Base-by-base conservation (phyloP, 768 basidiomycete genomes). In the Asterophora parasitica region DNA sequence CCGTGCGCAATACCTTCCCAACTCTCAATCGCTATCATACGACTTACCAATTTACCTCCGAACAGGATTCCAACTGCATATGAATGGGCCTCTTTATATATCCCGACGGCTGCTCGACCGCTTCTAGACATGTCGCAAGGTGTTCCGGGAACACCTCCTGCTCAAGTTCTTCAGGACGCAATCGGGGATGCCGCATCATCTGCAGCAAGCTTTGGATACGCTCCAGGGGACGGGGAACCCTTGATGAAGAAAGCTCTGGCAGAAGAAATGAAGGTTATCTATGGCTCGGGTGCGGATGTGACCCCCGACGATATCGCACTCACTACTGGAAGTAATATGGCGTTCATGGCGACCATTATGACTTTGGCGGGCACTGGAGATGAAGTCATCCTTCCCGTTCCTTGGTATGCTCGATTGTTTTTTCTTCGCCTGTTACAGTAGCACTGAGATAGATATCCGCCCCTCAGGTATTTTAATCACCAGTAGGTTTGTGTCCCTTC, bases 71-170 rank as follows among this genome's bases (percentile, higher is more conserved):
- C 81, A 1, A 68, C 68, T 28, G 82, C 80, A 12, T 75, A 79
- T 45, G 66, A 70, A 67, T 85, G 83, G 83, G 76, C 70, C 0
- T 53, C 58, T 16, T 55, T 63, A 10, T 83, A 79, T 61, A 54
- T 53, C 4, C 58, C 73, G 0, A 72, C 74, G 0, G 58, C 68
- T 0, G 58, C 49, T 17, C 68, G 71, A 7, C 81, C 79, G 0
- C 65, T 89, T 2, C 71, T 90, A 60, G 83, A 72, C 56, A 81
- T 89, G 71, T 82, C 83, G 1, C 87, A 90, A 63, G 85, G 90
- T 33, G 80, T 82, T 0, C 90, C 90, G 0, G 82, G 83, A 4
- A 70, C 67, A 0, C 78, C 82, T 0, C 89, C 90, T 0, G 78
- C 83, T 2, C 58, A 66, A 2, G 42, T 58, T 1, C 64, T 89